These are phyloP conservation scores for Mentha longifolia DNA, from an alignment of 257 asterid species.

Conservation along the genomic window DNA sequence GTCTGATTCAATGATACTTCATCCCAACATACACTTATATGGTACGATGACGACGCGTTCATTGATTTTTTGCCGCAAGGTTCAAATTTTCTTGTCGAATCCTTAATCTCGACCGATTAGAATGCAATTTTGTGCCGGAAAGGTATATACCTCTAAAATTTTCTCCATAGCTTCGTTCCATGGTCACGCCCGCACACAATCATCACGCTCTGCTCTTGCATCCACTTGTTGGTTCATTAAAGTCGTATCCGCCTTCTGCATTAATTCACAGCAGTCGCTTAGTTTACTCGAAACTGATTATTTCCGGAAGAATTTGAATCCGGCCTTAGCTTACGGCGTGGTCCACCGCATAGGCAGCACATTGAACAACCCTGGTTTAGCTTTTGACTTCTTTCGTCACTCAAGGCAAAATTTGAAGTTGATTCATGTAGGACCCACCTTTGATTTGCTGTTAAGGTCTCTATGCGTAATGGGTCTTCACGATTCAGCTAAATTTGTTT, in stretches of 20 bases:
- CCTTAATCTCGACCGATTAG: constrained; percentile 32
- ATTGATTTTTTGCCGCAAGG: background rate
- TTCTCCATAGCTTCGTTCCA: constrained; percentile 51
- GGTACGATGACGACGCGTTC: constrained; percentile 39
- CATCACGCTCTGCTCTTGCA: constrained; percentile 40
- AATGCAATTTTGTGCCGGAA: constrained; percentile 73
- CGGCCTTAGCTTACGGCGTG: constrained; percentile 65
- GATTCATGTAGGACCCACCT: constrained; percentile 56
- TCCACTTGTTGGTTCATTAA: constrained; percentile 75
- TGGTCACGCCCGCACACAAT: constrained; percentile 43
- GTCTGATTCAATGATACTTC: no score
- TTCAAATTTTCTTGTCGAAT: background rate
- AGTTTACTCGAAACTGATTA: constrained; percentile 51
- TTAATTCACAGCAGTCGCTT: constrained; percentile 51
- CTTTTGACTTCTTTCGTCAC: constrained; percentile 68
- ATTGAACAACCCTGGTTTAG: constrained; percentile 59
- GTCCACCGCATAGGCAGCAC: constrained; percentile 54
- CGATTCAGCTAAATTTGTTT: constrained; percentile 55
- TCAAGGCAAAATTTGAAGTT: constrained; percentile 67
- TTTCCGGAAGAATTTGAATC: constrained; percentile 62
- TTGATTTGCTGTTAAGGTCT: constrained; percentile 63
- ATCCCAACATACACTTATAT: constrained; percentile 20
- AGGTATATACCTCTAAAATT: constrained; percentile 49
- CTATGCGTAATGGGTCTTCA: constrained; percentile 62
- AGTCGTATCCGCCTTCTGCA: constrained; percentile 72